Conservation (phyloP, 306 rosid genomes). For the Macrotyloma uniflorum region DNA sequence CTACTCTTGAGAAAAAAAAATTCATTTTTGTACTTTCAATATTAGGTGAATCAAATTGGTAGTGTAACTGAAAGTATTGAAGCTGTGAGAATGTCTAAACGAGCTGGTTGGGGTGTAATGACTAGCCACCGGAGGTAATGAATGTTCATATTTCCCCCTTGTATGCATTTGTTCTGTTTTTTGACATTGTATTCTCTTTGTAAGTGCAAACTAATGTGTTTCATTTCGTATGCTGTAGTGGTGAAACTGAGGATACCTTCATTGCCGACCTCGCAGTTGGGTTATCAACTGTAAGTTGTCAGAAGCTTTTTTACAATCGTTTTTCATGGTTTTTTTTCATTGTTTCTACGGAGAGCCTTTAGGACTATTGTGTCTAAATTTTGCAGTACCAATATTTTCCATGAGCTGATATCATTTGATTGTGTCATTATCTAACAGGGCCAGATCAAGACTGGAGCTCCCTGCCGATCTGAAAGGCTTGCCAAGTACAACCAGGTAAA, state of each 20-base stretch:
- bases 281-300: conserved; percentile 71
- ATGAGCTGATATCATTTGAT: not conserved
- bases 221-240: conserved; percentile 57
- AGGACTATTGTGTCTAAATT: not conserved
- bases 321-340: not conserved
- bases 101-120: conserved; percentile 99
- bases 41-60: conserved; percentile 92
- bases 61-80: conserved; percentile 95
- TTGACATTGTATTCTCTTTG: not conserved
- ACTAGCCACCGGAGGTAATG: conserved; percentile 92
- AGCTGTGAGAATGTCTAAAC: conserved; percentile 95
- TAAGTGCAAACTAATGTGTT: not conserved
- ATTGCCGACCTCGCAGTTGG: conserved; percentile 97
- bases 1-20: not conserved
- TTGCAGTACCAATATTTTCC: not conserved
- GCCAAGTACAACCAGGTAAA: conserved; percentile 95
- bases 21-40: not conserved
- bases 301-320: not conserved
- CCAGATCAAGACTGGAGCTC: conserved; percentile 98
- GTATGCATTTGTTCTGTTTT: not conserved
- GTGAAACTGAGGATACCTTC: conserved; percentile 99
- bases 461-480: conserved; percentile 98
- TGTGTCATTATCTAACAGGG: conserved; percentile 61
- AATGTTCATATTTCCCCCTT: not conserved
- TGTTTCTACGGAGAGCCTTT: not conserved